Base-by-base conservation (phyloP, 2,329 filamentous ascomycete species). In the Lasiodiplodia sp. region DNA sequence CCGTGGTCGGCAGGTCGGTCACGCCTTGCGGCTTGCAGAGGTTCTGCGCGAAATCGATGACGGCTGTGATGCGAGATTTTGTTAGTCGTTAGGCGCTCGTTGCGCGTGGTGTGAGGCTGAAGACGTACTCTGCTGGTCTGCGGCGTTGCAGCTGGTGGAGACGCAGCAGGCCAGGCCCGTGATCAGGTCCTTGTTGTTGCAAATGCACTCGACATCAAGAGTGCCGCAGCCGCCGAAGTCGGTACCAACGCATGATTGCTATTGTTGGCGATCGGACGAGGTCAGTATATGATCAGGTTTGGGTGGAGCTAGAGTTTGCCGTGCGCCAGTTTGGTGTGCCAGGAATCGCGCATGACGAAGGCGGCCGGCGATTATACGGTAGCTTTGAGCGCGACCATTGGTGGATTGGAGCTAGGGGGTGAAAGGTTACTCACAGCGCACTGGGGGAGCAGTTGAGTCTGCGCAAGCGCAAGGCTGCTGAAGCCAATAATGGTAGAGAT, bases 191-290 rank as follows among this genome's bases (percentile, higher is more conserved):
- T 67, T 69, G 74, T 80, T 82, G 31, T 71, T 72, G 73, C 82
- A 83, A 70, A 83, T 81, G 72, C 82, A 83, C 44, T 75, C 72
- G 64, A 82, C 76, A 62, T 83, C 79, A 69, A 82, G 70, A 6
- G 72, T 69, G 49, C 70, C 68, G 73, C 82, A 83, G 65, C 75
- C 76, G 52, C 78, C 79, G 40, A 80, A 79, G 67, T 72, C 72
- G 71, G 69, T 74, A 47, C 77, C 76, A 21, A 82, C 77, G 70
- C 82, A 83, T 52, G 71, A 69, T 73, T 72, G 71, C 75, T 77
- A 56, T 34, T 34, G 8, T 53, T 53, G 34, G 14, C 7, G 34
- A 16, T 38, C 47, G 47, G 31, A 52, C 60, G 44, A 64, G 28
- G 16, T 38, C 34, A 21, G 52, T 71, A 51, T 69, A 67, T 66